Evolutionary conservation across 225 moss, liverwort and hornwort species (phyloP).

Genomic region (Sphagnum contortum): DNA sequence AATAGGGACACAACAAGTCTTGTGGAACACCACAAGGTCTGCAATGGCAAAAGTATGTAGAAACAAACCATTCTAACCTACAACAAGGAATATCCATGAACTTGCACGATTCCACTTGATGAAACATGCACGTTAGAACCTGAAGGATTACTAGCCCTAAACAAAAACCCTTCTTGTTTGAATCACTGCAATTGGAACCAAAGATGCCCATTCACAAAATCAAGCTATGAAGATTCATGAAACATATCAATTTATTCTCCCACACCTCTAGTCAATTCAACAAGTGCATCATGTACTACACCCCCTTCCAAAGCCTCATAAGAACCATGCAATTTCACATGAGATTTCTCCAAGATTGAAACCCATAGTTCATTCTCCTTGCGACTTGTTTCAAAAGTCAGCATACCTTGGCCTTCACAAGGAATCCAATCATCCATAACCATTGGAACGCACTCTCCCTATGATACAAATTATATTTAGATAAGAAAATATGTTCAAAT

Average conservation of each 20-base stretch:
- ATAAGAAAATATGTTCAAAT: neutral
- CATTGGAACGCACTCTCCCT: conserved; percentile 98
- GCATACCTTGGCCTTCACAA: conserved; percentile 87
- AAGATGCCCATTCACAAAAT: conserved; percentile 87
- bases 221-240: conserved; percentile 67
- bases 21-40: neutral
- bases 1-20: too few species aligned
- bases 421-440: conserved; percentile 99
- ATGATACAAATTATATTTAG: conserved; percentile 7
- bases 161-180: conserved; percentile 94
- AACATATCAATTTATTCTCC: conserved; percentile 97
- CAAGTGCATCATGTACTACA: conserved; percentile 95
- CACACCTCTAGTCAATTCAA: conserved; percentile 93
- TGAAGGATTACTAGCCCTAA: conserved; percentile 95
- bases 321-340: conserved; percentile 94
- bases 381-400: conserved; percentile 88
- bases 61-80: conserved; percentile 38
- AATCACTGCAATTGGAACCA: conserved; percentile 96
- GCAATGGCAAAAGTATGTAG: too few species aligned
- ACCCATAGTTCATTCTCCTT: conserved; percentile 94
- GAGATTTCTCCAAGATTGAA: conserved; percentile 93
- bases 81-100: conserved; percentile 87
- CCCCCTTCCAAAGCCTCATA: conserved; percentile 97
- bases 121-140: conserved; percentile 97
- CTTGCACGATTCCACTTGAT: conserved; percentile 95